Percentiles rank a stretch among this genome's conserved stretches.
Evolutionary conservation across 345 rosid genomes (phyloP).

Genomic region (Hibiscus mutabilis): DNA sequence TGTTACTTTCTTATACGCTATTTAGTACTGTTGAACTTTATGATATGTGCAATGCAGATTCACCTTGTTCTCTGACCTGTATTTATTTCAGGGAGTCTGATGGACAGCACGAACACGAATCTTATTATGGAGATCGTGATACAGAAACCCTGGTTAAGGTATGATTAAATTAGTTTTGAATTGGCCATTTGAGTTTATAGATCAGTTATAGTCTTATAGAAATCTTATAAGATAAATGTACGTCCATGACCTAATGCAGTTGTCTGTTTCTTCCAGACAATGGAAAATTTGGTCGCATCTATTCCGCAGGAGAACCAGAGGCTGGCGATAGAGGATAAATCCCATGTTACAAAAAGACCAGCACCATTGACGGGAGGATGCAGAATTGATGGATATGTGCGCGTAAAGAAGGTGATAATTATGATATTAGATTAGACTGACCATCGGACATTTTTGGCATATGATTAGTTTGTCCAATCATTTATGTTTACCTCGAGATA

Average conservation of each 20-base stretch:
- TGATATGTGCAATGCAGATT: background rate
- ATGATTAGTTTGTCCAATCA: background rate
- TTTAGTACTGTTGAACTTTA: background rate
- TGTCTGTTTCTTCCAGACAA: slow-evolving; percentile 46
- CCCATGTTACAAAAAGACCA: slow-evolving; percentile 50
- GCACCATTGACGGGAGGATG: slow-evolving; percentile 94
- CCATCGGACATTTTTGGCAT: background rate
- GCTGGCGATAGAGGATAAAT: slow-evolving; percentile 45
- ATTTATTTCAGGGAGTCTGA: slow-evolving; percentile 58
- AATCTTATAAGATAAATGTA: background rate
- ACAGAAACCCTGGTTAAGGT: slow-evolving; percentile 94
- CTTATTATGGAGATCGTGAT: slow-evolving; percentile 97
- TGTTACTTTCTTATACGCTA: background rate
- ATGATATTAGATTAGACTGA: background rate
- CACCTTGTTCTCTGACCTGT: slow-evolving; percentile 10
- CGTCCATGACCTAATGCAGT: background rate
- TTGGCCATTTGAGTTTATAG: slow-evolving; percentile 11
- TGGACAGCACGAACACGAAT: slow-evolving; percentile 91
- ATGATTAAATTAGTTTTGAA: slow-evolving; percentile 16
- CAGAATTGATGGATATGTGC: slow-evolving; percentile 91
- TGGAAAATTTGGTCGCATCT: slow-evolving; percentile 61
- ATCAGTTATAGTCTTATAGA: background rate
- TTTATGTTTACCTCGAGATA: background rate
- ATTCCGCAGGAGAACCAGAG: slow-evolving; percentile 51
- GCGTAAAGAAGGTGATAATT: slow-evolving; percentile 74